Percentiles rank a stretch among this genome's conserved stretches.
Conservation (phyloP, 148 eudicot species). For the Vaccinium corymbosum region DNA sequence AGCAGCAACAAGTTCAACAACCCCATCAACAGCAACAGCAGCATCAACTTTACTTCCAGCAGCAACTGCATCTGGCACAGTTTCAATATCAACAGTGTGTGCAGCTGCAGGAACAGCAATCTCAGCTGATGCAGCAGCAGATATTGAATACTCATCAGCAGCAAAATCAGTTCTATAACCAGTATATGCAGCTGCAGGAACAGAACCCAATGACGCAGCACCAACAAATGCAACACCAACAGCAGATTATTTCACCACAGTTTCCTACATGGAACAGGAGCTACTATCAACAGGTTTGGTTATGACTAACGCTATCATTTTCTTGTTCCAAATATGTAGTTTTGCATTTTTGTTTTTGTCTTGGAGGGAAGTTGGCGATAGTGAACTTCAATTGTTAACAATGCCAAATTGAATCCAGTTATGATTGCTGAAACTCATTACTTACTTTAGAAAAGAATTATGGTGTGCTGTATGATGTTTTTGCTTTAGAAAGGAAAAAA, state of each 20-base stretch:
- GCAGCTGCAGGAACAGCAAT: conserved; percentile 12
- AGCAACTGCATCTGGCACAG: conserved; percentile 28
- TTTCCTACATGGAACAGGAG: conserved; percentile 15
- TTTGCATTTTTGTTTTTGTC: neutral
- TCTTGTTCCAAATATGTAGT: conserved; percentile 5
- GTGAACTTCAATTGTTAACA: neutral
- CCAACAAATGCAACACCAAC: conserved; percentile 10
- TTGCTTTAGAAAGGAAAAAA: neutral
- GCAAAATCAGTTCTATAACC: conserved; percentile 11
- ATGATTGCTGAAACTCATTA: neutral
- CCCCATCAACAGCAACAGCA: conserved; percentile 26
- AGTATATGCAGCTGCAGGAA: conserved; percentile 9
- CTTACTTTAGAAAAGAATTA: neutral
- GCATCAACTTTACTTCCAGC: conserved; percentile 32
- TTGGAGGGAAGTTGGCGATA: neutral
- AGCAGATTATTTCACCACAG: conserved; percentile 17
- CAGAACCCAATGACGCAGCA: conserved; percentile 24
- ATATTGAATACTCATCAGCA: conserved; percentile 4
- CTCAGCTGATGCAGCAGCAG: conserved; percentile 13
- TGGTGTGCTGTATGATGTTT: neutral
- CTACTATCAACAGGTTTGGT: conserved; percentile 35
- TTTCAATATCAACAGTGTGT: conserved; percentile 20
- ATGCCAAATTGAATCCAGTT: neutral
- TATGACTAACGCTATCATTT: neutral
- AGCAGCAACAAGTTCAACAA: conserved; percentile 29